Evolutionary conservation across 108 stramenopile genomes (phyloP).

Genomic region (Epithemia pelagica): DNA sequence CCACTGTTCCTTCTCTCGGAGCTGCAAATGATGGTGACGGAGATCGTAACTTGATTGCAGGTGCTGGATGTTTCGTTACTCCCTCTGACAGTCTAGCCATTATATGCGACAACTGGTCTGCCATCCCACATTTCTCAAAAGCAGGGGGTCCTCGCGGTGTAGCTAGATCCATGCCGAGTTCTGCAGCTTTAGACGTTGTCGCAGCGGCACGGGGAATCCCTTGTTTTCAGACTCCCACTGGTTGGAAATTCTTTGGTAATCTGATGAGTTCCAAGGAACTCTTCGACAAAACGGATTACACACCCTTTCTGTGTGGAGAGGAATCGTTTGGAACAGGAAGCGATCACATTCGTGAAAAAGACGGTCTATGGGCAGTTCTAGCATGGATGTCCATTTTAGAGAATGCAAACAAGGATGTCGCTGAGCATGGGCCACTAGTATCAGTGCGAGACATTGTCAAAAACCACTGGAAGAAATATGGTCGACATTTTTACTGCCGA

Average conservation of each 20-base stretch:
- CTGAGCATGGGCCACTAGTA: conserved; percentile 55
- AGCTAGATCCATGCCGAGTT: conserved; percentile 97
- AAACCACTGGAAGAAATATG: conserved; percentile 92
- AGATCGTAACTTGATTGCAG: conserved; percentile 98
- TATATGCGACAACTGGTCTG: conserved; percentile 93
- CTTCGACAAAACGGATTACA: conserved; percentile 79
- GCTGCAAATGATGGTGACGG: conserved; percentile 99
- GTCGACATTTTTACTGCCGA: conserved; percentile 96
- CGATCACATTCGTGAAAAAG: conserved; percentile 98
- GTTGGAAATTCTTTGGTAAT: conserved; percentile 99
- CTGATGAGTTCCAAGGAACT: conserved; percentile 95
- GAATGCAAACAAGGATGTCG: conserved; percentile 72
- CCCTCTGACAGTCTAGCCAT: conserved; percentile 97
- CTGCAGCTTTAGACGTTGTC: conserved; percentile 96
- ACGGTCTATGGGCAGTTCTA: conserved; percentile 98
- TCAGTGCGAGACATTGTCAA: conserved; percentile 85
- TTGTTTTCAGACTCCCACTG: conserved; percentile 95
- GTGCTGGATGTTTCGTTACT: conserved; percentile 96
- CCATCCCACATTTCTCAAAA: conserved; percentile 88
- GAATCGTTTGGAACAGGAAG: conserved; percentile 99
- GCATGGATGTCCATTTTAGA: conserved; percentile 98
- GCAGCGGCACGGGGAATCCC: conserved; percentile 75
- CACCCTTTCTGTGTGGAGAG: conserved; percentile 98
- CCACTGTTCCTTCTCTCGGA: conserved; percentile 74
- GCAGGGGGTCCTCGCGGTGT: conserved; percentile 92